phyloP scores from a whole-genome alignment of 2,329 filamentous ascomycete species.

The Endoconidiophora polonica region DNA sequence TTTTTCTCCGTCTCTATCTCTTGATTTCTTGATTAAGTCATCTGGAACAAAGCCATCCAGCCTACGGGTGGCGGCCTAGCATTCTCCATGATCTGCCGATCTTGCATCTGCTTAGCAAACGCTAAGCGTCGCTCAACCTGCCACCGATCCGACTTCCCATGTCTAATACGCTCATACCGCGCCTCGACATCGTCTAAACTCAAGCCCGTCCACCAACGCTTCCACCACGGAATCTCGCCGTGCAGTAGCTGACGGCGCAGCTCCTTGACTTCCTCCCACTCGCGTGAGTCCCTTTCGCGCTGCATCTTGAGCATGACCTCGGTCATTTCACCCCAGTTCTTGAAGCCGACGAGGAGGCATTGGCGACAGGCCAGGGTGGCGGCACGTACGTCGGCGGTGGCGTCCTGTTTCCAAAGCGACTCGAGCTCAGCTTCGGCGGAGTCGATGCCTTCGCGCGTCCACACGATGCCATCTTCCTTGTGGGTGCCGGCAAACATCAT shows the following conservation, averaged over 20 bases:
- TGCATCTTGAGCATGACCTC: slow-evolving; percentile 21
- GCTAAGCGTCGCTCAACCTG: slow-evolving; percentile 32
- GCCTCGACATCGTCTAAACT: slow-evolving; percentile 23
- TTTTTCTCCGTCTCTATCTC: background rate
- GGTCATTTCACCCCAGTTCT: slow-evolving; percentile 76
- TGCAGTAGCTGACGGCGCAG: slow-evolving; percentile 15
- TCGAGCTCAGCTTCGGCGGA: slow-evolving; percentile 54
- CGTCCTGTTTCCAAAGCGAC: slow-evolving; percentile 15
- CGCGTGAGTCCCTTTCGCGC: slow-evolving; percentile 33
- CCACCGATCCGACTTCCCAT: slow-evolving; percentile 38
- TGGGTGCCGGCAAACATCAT: slow-evolving; percentile 57
- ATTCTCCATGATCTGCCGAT: slow-evolving; percentile 35
- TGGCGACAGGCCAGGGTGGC: slow-evolving; percentile 47
- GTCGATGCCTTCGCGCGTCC: slow-evolving; percentile 80
- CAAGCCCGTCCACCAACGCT: slow-evolving; percentile 19
- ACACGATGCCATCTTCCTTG: slow-evolving; percentile 58
- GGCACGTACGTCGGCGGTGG: slow-evolving; percentile 15
- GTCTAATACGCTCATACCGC: slow-evolving; percentile 21
- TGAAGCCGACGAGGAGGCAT: slow-evolving; percentile 59
- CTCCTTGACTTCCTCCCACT: slow-evolving; percentile 23
- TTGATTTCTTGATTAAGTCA: background rate
- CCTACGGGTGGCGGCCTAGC: slow-evolving; percentile 22
- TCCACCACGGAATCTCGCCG: slow-evolving; percentile 11
- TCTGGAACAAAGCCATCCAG: slow-evolving; percentile 22
- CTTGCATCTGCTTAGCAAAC: slow-evolving; percentile 20